These are phyloP conservation scores for Beta vulgaris DNA, from an alignment of 148 eudicot species.

Conservation along the genomic window DNA sequence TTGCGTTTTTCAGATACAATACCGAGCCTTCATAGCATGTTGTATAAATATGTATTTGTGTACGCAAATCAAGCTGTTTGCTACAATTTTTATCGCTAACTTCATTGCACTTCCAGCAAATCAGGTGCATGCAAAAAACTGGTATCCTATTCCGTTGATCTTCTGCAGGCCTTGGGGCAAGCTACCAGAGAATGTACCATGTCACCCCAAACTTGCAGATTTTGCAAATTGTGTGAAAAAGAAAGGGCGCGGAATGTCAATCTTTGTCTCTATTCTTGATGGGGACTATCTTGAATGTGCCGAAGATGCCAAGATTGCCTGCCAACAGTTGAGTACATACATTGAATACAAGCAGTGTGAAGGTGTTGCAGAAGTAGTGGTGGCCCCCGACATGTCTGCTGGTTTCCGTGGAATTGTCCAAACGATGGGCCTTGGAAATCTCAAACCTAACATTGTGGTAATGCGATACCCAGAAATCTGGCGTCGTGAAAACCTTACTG, in stretches of 20 bases:
- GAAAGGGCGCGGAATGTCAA: constrained; percentile 98
- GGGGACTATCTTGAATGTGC: constrained; percentile 93
- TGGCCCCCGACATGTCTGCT: constrained; percentile 89
- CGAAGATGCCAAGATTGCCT: constrained; percentile 86
- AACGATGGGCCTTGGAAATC: constrained; percentile 98
- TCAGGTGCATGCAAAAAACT: constrained; percentile 96
- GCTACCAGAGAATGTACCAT: constrained; percentile 94
- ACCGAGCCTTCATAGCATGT: no score
- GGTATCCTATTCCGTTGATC: constrained; percentile 96
- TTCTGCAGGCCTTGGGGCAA: constrained; percentile 99
- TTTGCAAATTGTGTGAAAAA: constrained; percentile 99
- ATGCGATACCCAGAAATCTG: constrained; percentile 97
- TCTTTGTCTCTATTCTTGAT: constrained; percentile 81
- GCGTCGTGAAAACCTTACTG: constrained; percentile 88
- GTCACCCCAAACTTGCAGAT: constrained; percentile 99
- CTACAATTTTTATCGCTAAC: background rate
- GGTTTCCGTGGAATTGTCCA: constrained; percentile 91
- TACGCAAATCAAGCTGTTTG: background rate
- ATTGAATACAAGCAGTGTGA: constrained; percentile 94
- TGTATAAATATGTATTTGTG: no score
- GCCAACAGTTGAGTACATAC: constrained; percentile 71
- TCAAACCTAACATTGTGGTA: constrained; percentile 93
- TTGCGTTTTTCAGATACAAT: no score
- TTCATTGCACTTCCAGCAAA: constrained; percentile 53
- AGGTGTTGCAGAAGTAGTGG: constrained; percentile 96